Evolutionary conservation across 495 filamentous ascomycete genomes (phyloP).

Genomic region (Filosporella fistucella): DNA sequence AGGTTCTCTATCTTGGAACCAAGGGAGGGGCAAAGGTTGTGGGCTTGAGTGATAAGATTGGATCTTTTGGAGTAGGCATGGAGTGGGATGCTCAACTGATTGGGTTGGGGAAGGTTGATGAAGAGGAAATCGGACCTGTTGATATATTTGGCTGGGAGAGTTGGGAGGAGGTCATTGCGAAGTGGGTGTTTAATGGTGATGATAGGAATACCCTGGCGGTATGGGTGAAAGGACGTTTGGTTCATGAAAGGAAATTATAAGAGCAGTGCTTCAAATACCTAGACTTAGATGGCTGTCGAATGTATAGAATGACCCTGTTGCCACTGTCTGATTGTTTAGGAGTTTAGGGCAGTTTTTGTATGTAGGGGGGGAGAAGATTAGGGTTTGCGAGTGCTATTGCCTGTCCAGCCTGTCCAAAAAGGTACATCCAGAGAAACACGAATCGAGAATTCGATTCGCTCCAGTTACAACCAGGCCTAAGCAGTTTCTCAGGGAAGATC

Average conservation of each 20-base stretch:
- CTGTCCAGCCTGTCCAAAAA: no score
- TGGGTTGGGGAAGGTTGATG: constrained; percentile 43
- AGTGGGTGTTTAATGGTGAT: constrained; percentile 88
- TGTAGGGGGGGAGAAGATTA: no score
- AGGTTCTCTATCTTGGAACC: constrained; percentile 84
- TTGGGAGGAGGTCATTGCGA: constrained; percentile 72
- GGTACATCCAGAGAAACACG: no score
- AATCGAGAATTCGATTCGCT: no score
- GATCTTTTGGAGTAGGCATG: constrained; percentile 80
- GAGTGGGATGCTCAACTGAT: constrained; percentile 85
- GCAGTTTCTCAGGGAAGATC: no score
- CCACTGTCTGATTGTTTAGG: no score
- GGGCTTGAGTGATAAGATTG: constrained; percentile 62
- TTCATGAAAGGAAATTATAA: constrained; percentile 49
- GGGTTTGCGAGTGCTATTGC: no score
- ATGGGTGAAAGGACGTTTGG: constrained; percentile 75
- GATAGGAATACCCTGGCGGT: constrained; percentile 76
- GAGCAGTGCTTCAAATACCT: no score
- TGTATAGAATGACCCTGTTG: no score
- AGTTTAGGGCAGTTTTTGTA: no score
- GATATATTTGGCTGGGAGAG: constrained; percentile 85
- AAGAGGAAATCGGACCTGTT: constrained; percentile 44
- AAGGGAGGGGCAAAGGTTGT: constrained; percentile 74
- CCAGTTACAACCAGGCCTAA: no score
- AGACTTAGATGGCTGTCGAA: no score